Evolutionary conservation across 805 yeast genomes (phyloP).

Genomic region (Kurtzmaniella cleridarum): DNA sequence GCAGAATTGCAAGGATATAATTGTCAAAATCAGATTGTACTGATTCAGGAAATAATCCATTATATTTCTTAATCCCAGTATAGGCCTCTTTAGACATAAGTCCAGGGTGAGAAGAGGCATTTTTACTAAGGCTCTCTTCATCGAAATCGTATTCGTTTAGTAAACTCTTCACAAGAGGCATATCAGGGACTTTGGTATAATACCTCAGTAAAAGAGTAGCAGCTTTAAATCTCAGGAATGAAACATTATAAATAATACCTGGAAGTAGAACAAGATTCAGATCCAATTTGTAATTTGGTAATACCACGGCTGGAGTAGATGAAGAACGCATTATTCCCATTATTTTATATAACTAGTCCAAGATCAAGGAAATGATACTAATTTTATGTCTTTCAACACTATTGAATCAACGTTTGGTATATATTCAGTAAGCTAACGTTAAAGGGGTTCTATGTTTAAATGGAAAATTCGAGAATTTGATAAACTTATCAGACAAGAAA

Average conservation of each 20-base stretch:
- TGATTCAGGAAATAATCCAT: constrained; percentile 4
- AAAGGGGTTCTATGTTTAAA: no score
- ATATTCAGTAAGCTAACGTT: no score
- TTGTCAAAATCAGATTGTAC: constrained; percentile 23
- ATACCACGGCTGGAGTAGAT: constrained; percentile 12
- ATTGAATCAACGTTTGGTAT: no score
- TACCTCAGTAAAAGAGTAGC: constrained; percentile 41
- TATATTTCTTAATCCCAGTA: constrained; percentile 24
- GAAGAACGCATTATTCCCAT: not conserved
- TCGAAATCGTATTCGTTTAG: constrained; percentile 32
- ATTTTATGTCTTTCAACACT: no score
- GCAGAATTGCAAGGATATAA: constrained; percentile 32
- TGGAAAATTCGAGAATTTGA: no score
- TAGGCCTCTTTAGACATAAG: constrained; percentile 25
- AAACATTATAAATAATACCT: constrained; percentile 57
- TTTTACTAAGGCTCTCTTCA: not conserved
- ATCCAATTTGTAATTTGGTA: constrained; percentile 38
- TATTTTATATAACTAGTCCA: no score
- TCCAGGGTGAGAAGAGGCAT: constrained; percentile 10
- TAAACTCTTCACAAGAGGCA: constrained; percentile 25
- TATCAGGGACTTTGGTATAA: constrained; percentile 19
- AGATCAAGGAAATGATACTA: no score
- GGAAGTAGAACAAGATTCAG: constrained; percentile 50
- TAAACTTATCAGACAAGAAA: no score
- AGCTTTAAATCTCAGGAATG: constrained; percentile 43